Evolutionary conservation across 192 early-diverging fungal genomes (phyloP).

Genomic region (Backusella psychrophila): DNA sequence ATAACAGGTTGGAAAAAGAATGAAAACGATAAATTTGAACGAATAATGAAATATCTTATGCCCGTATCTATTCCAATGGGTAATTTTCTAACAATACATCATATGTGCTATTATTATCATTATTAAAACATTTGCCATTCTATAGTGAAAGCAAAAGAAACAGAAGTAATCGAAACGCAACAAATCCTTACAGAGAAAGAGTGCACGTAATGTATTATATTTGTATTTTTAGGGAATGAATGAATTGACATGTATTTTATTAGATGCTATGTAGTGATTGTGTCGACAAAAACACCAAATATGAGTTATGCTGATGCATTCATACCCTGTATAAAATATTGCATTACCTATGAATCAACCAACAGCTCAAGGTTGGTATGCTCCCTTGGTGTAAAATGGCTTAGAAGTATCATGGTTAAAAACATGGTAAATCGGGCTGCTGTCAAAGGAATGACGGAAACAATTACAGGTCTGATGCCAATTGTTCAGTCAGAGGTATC

Average conservation of each 20-base stretch:
- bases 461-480: constrained; percentile 40
- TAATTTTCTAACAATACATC: neutral
- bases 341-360: constrained; percentile 61
- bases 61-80: constrained; percentile 68
- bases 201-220: constrained; percentile 35
- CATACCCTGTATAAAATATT: constrained; percentile 56
- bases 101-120: neutral
- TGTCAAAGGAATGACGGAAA: constrained; percentile 56
- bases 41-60: constrained; percentile 62
- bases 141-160: constrained; percentile 66
- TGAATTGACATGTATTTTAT: neutral
- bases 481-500: constrained; percentile 43
- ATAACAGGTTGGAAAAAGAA: constrained; percentile 8
- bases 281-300: constrained; percentile 48
- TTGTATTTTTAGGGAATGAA: neutral
- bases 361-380: constrained; percentile 53
- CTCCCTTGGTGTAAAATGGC: constrained; percentile 60
- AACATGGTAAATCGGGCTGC: constrained; percentile 60
- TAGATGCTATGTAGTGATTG: constrained; percentile 43
- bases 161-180: constrained; percentile 58
- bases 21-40: constrained; percentile 13
- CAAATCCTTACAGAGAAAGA: constrained; percentile 55
- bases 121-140: neutral
- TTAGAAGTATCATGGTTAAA: constrained; percentile 70
- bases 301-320: constrained; percentile 74